A percentile compares a stretch with the other conserved stretches of the same genome.
Evolutionary conservation across 305 asterid species (phyloP).

Genomic region (Coffea humblotiana): DNA sequence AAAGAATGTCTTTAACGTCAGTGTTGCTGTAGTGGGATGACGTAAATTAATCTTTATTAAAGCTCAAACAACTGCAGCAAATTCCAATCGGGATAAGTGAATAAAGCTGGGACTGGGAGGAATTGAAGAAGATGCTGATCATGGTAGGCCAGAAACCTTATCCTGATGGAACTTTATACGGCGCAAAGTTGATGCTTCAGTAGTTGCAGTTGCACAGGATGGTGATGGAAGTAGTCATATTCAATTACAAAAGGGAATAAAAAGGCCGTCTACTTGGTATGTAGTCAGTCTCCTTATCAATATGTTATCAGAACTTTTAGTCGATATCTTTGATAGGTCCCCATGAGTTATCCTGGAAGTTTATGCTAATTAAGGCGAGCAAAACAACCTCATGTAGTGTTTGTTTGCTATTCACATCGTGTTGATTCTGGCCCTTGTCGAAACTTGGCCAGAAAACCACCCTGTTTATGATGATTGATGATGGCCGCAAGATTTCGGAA

Average conservation of each 20-base stretch:
- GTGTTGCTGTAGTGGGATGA: slow-evolving; percentile 21
- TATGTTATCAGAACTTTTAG: slow-evolving; percentile 15
- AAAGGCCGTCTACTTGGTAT: background rate
- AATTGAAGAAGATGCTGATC: slow-evolving; percentile 21
- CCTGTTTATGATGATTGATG: background rate
- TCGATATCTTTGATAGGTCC: slow-evolving; percentile 7
- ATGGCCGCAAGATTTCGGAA: background rate
- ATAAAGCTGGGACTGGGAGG: background rate
- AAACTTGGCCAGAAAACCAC: background rate
- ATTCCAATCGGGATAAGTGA: background rate
- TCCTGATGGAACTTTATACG: slow-evolving; percentile 22
- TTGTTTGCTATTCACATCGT: background rate
- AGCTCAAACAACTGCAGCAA: slow-evolving; percentile 5
- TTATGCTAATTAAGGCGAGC: no score
- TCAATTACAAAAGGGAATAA: background rate
- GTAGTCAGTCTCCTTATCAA: slow-evolving; percentile 12
- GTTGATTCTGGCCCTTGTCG: background rate
- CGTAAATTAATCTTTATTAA: slow-evolving; percentile 11
- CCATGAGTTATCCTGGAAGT: background rate
- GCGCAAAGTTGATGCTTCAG: slow-evolving; percentile 10
- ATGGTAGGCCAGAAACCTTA: slow-evolving; percentile 2
- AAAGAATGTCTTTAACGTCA: slow-evolving; percentile 15
- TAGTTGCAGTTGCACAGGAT: slow-evolving; percentile 6
- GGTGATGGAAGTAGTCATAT: slow-evolving; percentile 18
- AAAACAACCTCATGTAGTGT: no score